Evolutionary conservation across 1,284 basidiomycete species (phyloP).

Genomic region (Ceratobasidium sp.): DNA sequence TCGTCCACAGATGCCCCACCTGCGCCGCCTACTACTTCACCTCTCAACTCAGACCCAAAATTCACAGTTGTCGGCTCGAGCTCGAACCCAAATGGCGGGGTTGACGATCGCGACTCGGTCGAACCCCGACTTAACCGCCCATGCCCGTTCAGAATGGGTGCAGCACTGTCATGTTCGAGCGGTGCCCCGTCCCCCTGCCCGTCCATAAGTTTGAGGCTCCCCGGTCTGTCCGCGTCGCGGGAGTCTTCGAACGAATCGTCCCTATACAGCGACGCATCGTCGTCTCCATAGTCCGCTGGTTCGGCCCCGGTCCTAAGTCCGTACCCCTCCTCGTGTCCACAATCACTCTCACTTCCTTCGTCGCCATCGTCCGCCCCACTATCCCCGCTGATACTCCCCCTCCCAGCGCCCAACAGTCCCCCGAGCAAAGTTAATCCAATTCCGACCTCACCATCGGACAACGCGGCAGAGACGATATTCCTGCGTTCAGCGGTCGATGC

Average conservation of each 20-base stretch:
- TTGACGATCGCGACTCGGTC: conserved; percentile 21
- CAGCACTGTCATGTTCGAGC: conserved; percentile 1
- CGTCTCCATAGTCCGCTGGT: conserved; percentile 1
- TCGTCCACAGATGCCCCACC: not conserved
- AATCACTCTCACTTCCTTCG: conserved; percentile 52
- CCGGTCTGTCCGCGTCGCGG: not conserved
- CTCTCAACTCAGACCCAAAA: not conserved
- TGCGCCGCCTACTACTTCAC: not conserved
- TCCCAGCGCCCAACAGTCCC: conserved; percentile 56
- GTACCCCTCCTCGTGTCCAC: conserved; percentile 14
- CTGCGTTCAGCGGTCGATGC: conserved; percentile 4
- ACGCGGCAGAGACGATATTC: conserved; percentile 39
- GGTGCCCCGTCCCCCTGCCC: conserved; percentile 7
- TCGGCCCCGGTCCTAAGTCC: conserved; percentile 16
- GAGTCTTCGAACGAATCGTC: conserved; percentile 19
- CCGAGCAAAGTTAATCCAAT: conserved; percentile 75
- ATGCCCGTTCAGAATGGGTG: conserved; percentile 15
- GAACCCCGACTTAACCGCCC: conserved; percentile 18
- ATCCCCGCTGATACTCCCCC: conserved; percentile 51
- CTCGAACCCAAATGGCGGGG: conserved; percentile 42
- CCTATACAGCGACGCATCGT: conserved; percentile 11
- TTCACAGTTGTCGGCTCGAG: conserved; percentile 33
- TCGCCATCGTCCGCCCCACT: conserved; percentile 55
- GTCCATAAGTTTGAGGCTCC: not conserved
- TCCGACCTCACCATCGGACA: conserved; percentile 69